phyloP scores from a whole-genome alignment of 2,329 filamentous ascomycete species.

The Emergomyces pasteurianus region DNA sequence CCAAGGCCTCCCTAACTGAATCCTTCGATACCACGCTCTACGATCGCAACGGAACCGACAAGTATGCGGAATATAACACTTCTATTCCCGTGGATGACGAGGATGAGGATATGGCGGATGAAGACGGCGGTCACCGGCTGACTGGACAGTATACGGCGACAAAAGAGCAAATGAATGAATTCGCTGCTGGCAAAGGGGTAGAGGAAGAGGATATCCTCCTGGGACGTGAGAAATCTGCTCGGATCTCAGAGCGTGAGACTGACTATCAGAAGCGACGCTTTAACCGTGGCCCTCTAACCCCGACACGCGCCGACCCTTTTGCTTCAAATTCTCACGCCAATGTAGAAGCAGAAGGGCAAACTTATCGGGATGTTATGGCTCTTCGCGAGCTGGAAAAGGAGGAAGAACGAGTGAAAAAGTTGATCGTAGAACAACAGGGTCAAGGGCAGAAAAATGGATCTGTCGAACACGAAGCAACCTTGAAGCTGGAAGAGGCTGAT shows the following conservation, averaged over 20 bases:
- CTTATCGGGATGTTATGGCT: constrained; percentile 85
- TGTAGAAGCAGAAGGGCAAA: constrained; percentile 58
- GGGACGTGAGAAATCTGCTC: constrained; percentile 74
- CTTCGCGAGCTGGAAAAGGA: constrained; percentile 82
- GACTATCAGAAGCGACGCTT: constrained; percentile 96
- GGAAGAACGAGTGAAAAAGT: constrained; percentile 70
- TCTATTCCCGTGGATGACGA: constrained; percentile 70
- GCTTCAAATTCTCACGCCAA: constrained; percentile 60
- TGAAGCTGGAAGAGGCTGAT: constrained; percentile 53
- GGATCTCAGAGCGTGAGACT: constrained; percentile 85
- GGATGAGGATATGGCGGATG: constrained; percentile 69
- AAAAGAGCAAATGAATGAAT: constrained; percentile 84
- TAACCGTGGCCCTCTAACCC: constrained; percentile 66
- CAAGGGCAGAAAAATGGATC: constrained; percentile 42
- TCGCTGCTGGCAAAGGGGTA: constrained; percentile 69
- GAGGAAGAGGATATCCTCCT: constrained; percentile 87
- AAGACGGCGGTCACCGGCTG: constrained; percentile 64
- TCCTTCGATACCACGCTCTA: constrained; percentile 78
- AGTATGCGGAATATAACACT: constrained; percentile 81
- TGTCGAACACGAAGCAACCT: constrained; percentile 57
- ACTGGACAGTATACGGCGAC: constrained; percentile 95
- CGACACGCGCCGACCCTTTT: constrained; percentile 76
- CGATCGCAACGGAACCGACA: constrained; percentile 63
- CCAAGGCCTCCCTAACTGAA: constrained; percentile 85
- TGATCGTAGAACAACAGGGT: constrained; percentile 65